Base-by-base conservation (phyloP, 345 rosid species). In the Angophora floribunda region DNA sequence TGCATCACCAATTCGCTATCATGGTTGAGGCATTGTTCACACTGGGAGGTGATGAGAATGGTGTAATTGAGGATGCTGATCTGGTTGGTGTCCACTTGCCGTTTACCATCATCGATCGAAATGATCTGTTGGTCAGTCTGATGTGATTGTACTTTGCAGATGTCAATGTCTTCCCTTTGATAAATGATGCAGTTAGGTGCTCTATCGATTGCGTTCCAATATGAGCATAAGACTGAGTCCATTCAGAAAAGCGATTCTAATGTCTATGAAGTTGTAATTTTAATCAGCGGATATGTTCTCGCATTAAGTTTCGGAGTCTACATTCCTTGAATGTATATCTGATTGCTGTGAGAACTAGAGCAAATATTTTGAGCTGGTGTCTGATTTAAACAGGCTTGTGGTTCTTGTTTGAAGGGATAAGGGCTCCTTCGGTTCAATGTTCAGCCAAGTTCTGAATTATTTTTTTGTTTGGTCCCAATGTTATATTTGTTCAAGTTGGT, bases 301-400 rank as follows among this genome's bases (percentile, higher is more conserved):
- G 19, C 84, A 3, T n/a, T n/a, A 19, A 19, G 17, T n/a, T n/a
- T 63, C 0, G 1, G n/a, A n/a, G 61, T 0, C n/a, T 16, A 63
- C 75, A 63, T 63, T 63, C 75, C 75, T 63, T 0, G 75, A 63
- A 63, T n/a, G 32, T n/a, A 63, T 63, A n/a, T 16, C 75, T n/a
- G 75, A 63, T n/a, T 63, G 36, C 14, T 13, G 16, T 63, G 75
- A 63, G 36, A 63, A 63, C 16, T 63, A 6, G 28, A 26, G 67
- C 30, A n/a, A 36, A 63, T n/a, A 63, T 32, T 32, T 63, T n/a
- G 75, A 63, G 41, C 3, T 63, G 75, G 75, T 63, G 75, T 63
- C 19, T 63, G 19, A 13, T n/a, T n/a, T n/a, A 63, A 63, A 63
- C 36, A 63, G 30, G 75, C 17, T n/a, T n/a, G 75, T 63, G 75